These are phyloP conservation scores for Ecytonucleospora hepatopenaei DNA, from an alignment of 371 early-diverging fungal genomes.

Conservation along the genomic window DNA sequence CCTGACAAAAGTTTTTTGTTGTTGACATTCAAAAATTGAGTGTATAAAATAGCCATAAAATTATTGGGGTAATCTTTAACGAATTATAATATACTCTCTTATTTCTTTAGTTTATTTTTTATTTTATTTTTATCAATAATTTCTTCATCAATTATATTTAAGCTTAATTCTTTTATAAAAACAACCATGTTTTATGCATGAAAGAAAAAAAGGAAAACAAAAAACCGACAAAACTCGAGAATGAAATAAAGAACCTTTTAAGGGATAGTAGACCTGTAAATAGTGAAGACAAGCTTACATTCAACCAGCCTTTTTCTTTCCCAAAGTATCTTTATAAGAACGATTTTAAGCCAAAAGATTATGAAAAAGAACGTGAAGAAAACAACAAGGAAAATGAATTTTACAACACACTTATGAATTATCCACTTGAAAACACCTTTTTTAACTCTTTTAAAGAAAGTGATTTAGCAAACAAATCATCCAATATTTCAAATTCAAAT, in stretches of 20 bases:
- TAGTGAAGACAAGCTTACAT: background rate
- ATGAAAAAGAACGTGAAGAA: background rate
- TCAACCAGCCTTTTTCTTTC: background rate
- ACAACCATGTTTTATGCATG: constrained; percentile 73
- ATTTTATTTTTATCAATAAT: too few species aligned
- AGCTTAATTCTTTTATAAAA: constrained; percentile 67
- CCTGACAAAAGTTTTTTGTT: constrained; percentile 30
- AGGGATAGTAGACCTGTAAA: background rate
- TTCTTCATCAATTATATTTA: too few species aligned
- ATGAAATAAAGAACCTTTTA: background rate
- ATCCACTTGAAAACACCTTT: too few species aligned
- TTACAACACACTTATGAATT: too few species aligned
- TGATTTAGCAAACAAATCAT: too few species aligned
- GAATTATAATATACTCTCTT: background rate
- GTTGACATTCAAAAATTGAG: constrained; percentile 27
- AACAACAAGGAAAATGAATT: background rate
- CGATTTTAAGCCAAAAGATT: background rate
- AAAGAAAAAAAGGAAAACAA: background rate
- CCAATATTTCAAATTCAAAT: too few species aligned
- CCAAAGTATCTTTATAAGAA: background rate
- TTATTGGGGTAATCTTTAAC: constrained; percentile 1
- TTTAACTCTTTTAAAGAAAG: too few species aligned
- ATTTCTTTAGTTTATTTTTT: too few species aligned
- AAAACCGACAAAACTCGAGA: background rate
- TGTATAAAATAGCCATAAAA: constrained; percentile 39